phyloP scores from a whole-genome alignment of 1,284 basidiomycete genomes.

The Austroboletus novae-zelandiae region DNA sequence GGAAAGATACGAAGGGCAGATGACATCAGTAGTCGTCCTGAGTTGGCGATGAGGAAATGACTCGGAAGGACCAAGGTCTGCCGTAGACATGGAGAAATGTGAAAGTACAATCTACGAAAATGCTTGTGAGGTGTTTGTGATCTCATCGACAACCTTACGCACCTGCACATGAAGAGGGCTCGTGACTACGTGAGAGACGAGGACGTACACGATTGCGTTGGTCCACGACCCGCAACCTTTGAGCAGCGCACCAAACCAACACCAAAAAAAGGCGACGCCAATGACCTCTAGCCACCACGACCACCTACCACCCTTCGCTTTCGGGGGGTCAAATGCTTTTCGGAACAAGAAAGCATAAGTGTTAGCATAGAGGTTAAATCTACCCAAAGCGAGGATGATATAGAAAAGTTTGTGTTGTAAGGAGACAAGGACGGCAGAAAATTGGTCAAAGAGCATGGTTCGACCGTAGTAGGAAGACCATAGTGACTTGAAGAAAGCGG shows the following conservation, averaged over 20 bases:
- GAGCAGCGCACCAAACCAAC: slow-evolving; percentile 72
- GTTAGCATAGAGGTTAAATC: slow-evolving; percentile 93
- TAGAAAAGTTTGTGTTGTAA: slow-evolving; percentile 95
- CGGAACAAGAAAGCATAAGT: slow-evolving; percentile 80
- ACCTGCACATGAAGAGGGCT: slow-evolving; percentile 88
- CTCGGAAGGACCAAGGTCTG: slow-evolving; percentile 87
- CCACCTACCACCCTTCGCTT: slow-evolving; percentile 64
- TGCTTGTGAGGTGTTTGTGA: slow-evolving; percentile 5
- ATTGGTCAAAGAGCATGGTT: slow-evolving; percentile 76
- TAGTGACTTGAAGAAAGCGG: slow-evolving; percentile 79
- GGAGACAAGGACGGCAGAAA: slow-evolving; percentile 66
- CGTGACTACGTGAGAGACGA: slow-evolving; percentile 78
- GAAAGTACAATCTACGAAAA: slow-evolving; percentile 86
- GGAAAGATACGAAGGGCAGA: slow-evolving; percentile 79
- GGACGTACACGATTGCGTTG: slow-evolving; percentile 63
- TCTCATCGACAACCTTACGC: slow-evolving; percentile 8
- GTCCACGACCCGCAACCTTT: slow-evolving; percentile 68
- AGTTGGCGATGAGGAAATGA: slow-evolving; percentile 93
- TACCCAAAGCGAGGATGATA: slow-evolving; percentile 85
- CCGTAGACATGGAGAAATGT: slow-evolving; percentile 95
- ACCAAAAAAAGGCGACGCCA: slow-evolving; percentile 75
- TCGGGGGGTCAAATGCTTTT: slow-evolving; percentile 58
- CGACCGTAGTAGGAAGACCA: slow-evolving; percentile 97
- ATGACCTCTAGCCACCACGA: slow-evolving; percentile 70
- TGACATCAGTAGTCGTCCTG: slow-evolving; percentile 94